Percentiles rank a stretch among this genome's conserved stretches.
phyloP scores from a whole-genome alignment of 257 asterid species.

The Cinchona pubescens region DNA sequence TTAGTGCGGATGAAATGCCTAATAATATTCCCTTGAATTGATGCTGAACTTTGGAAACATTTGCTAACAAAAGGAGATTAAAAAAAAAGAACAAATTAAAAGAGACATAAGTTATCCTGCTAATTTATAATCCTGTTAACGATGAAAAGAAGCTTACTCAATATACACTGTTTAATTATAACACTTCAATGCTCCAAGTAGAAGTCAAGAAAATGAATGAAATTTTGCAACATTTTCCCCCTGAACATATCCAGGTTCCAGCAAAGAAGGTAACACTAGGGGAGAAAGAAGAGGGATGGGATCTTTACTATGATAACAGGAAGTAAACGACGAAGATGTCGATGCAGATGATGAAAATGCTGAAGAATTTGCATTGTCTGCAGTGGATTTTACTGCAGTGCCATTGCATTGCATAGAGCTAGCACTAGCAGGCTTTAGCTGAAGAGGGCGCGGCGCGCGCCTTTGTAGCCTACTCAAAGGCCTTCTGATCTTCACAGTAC shows the following conservation, averaged over 20 bases:
- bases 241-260: conserved; percentile 33
- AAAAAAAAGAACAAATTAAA: too few relatives aligned
- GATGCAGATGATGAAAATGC: conserved; percentile 9
- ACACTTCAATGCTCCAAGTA: not conserved
- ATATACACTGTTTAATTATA: not conserved
- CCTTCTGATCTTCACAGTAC: conserved; percentile 8
- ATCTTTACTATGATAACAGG: conserved; percentile 41
- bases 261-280: conserved; percentile 49
- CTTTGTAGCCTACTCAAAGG: conserved; percentile 29
- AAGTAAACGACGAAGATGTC: conserved; percentile 12
- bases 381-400: conserved; percentile 18
- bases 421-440: conserved; percentile 11
- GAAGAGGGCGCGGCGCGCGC: conserved; percentile 30
- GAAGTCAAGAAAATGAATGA: conserved; percentile 16
- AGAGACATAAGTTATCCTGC: not conserved
- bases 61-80: not conserved
- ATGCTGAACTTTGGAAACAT: not conserved
- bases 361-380: conserved; percentile 17
- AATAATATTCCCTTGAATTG: too few relatives aligned
- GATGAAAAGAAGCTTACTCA: not conserved
- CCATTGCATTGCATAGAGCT: conserved; percentile 19
- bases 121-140: not conserved
- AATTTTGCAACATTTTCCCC: conserved; percentile 23
- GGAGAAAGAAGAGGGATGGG: conserved; percentile 62
- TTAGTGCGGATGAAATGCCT: too few relatives aligned